Base-by-base conservation (phyloP, 2,329 filamentous ascomycete species). In the Fusarium sp. region DNA sequence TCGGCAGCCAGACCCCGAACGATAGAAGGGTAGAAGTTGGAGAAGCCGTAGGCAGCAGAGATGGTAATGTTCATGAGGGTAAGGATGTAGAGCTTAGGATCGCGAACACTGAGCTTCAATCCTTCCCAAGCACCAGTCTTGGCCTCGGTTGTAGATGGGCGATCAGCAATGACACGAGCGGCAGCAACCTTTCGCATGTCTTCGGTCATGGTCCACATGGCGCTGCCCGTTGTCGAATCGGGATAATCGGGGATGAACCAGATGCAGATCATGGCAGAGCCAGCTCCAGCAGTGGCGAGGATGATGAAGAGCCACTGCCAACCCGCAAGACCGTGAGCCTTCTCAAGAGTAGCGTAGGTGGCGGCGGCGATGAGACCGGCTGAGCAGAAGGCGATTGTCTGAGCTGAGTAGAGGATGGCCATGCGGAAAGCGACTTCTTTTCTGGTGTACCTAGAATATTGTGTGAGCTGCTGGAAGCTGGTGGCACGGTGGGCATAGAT, bases 241-340 rank as follows among this genome's bases (percentile, higher is more conserved):
- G 64, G 64, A 26, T 67, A 67, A 12, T 67, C 64, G 4, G 64
- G 64, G 3, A 67, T 67, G 31, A 67, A 67, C 62, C 62, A 67
- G 24, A 67, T 44, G 5, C 62, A 67, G 3, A 67, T 51, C 64
- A 67, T 67, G 5, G 64, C 64, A 35, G 62, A 67, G 8, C 64
- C 64, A 18, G 62, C 51, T 3, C 64, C 64, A 5, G 64, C 64
- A 0, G 64, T 60, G 1, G 64, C 64, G 6, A 67, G 64, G 0
- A 67, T 67, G 24, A 67, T 67, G 12, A 67, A 67, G 0, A 67
- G 51, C 64, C 64, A 67, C 7, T 67, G 64, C 64, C 64, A 67
- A 5, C 64, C 64, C 12, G 64, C 64, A 24, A 67, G 62, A 2
- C 64, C 62, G 14, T 67, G 64, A 0, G 33, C 33, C 2, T 33